Percentiles rank a stretch among this genome's conserved stretches.
phyloP scores from a whole-genome alignment of 108 stramenopile genomes.

The Poteriospumella lacustris region DNA sequence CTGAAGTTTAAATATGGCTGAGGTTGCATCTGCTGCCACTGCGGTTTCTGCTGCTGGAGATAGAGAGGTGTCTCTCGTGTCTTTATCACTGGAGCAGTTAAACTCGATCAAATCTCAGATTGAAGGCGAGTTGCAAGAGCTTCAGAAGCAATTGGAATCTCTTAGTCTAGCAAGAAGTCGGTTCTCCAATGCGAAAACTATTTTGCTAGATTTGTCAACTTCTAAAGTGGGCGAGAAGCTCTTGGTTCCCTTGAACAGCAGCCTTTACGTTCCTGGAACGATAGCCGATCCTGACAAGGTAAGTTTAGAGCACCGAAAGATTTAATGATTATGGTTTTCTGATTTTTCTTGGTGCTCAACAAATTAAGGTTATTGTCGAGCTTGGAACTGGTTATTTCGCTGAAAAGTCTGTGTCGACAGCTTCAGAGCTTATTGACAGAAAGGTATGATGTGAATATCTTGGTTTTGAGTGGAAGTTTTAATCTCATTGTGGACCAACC shows the following conservation, averaged over 20 bases:
- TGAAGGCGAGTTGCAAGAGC: constrained; percentile 40
- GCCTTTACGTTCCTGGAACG: constrained; percentile 40
- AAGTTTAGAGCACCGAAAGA: not conserved
- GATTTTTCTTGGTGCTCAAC: not conserved
- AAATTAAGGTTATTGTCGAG: not conserved
- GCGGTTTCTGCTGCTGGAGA: too few species aligned
- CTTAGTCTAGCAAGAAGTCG: constrained; percentile 29
- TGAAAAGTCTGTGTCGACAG: not conserved
- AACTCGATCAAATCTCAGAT: constrained; percentile 43
- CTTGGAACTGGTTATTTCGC: constrained; percentile 16
- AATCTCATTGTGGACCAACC: not conserved
- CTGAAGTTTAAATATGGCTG: too few species aligned
- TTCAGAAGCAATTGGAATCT: constrained; percentile 27
- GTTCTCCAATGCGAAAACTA: not conserved
- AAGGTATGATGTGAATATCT: not conserved
- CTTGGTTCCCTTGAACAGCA: constrained; percentile 39
- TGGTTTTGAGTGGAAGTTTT: not conserved
- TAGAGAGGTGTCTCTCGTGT: constrained; percentile 33
- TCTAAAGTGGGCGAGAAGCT: constrained; percentile 36
- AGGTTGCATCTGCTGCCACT: too few species aligned
- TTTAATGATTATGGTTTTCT: not conserved
- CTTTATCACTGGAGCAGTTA: constrained; percentile 40
- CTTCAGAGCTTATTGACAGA: not conserved
- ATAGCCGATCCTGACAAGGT: constrained; percentile 40
- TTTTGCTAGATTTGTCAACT: not conserved